Conservation (phyloP, 2,329 filamentous ascomycete genomes). For the Microdochium trichocladiopsis region DNA sequence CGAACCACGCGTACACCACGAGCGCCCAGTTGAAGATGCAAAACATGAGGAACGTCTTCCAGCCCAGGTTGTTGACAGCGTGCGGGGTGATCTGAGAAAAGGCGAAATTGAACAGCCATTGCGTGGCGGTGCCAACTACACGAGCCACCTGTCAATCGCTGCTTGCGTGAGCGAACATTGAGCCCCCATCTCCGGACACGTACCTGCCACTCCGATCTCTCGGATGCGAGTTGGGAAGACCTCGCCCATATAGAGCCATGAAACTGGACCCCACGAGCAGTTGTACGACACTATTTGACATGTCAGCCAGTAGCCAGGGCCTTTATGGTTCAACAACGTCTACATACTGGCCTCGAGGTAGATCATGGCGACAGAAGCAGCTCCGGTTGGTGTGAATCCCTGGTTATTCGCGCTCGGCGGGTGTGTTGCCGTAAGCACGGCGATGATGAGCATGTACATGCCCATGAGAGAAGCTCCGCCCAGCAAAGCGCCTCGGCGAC, state of each 20-base stretch:
- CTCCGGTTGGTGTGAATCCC: conserved; percentile 27
- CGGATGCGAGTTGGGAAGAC: conserved; percentile 45
- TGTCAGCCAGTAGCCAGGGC: conserved; percentile 13
- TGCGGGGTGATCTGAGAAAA: conserved; percentile 40
- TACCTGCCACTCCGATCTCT: conserved; percentile 35
- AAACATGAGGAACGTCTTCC: conserved; percentile 43
- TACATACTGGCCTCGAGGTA: conserved; percentile 34
- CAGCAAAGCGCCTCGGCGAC: conserved; percentile 39
- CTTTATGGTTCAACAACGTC: neutral
- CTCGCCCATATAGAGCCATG: conserved; percentile 41
- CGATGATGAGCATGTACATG: conserved; percentile 43
- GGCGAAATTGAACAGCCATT: conserved; percentile 46
- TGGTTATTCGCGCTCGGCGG: conserved; percentile 23
- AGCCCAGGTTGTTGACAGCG: conserved; percentile 35
- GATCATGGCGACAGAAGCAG: conserved; percentile 41
- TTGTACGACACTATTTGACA: conserved; percentile 41
- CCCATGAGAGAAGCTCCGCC: conserved; percentile 41
- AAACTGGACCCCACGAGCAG: conserved; percentile 43
- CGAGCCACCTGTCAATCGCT: neutral
- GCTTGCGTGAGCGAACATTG: too few species aligned
- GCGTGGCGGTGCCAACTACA: conserved; percentile 35
- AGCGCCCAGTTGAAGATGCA: conserved; percentile 38
- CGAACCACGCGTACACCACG: conserved; percentile 32
- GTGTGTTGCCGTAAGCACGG: conserved; percentile 36
- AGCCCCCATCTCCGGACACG: too few species aligned